Evolutionary conservation across 129 eudicot species (phyloP), one percentile per base, ranked within the genome.

Genomic region (Artemisia annua): DNA sequence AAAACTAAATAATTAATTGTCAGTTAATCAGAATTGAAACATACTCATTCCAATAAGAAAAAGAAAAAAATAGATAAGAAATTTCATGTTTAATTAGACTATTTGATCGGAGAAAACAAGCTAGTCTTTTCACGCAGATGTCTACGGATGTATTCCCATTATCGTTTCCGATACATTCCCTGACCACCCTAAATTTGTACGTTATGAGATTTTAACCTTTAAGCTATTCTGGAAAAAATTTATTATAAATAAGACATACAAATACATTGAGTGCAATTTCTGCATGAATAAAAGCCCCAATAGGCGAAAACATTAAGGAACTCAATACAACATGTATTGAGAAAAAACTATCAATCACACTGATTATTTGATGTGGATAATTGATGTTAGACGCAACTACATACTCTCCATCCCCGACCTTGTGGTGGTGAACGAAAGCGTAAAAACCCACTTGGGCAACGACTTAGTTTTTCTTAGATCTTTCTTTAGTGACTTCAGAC

Each of bases 371-470:
- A 50, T 7, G 51, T 19, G 24, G 16, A 48, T 48, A 17, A 32
- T 72, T 11, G 24, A 63, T 71, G n/a, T 46, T 66, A 46, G 35
- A 9, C 70, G 51, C 0, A 52, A 78, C 20, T 67, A 44, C 14
- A 12, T 44, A 63, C 28, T 28, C 14, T 71, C 66, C 67, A 61
- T 92, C 92, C 60, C 86, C 67, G 63, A 81, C 77, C 77, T 85
- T 84, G 55, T 72, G 83, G 60, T 67, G 78, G 43, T 76, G 70
- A 86, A 83, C 48, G 97, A 92, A 58, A 92, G 84, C 52, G 92
- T 85, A 84, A 92, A 87, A 89, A 92, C 96, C 98, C 98, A 92
- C 69, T 89, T 92, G 67, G 88, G 79, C 61, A 92, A 70, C 28
- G 85, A 78, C 82, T 88, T 89, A 5, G 77, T 55, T 75, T 84